phyloP scores from a whole-genome alignment of 179 eudicot species.

The Spinacia oleracea region DNA sequence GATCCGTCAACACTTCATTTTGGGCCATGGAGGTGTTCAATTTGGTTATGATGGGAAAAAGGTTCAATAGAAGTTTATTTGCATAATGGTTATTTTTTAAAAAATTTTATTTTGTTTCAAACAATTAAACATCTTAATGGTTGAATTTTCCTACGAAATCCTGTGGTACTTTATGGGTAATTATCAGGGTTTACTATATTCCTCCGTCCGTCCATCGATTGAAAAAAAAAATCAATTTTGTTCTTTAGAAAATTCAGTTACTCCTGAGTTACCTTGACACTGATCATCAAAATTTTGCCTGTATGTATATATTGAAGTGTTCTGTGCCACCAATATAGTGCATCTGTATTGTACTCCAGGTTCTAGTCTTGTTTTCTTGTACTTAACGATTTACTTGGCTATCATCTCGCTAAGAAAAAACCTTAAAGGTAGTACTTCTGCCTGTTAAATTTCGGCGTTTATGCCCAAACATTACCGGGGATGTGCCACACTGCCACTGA shows the following conservation, averaged over 20 bases:
- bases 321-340: neutral
- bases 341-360: neutral
- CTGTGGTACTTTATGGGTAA: neutral
- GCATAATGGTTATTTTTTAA: neutral
- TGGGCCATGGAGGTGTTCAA: neutral
- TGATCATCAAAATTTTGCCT: neutral
- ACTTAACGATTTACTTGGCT: neutral
- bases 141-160: neutral
- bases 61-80: too few relatives aligned
- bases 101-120: neutral
- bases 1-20: too few relatives aligned
- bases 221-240: neutral
- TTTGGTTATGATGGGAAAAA: neutral
- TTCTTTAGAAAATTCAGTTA: neutral
- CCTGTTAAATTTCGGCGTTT: neutral
- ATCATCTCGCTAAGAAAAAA: neutral
- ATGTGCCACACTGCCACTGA: neutral
- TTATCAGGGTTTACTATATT: neutral
- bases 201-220: too few relatives aligned
- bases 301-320: neutral
- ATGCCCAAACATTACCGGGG: neutral
- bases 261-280: neutral
- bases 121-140: neutral
- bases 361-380: neutral
- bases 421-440: neutral